Evolutionary conservation across 1,139 yeast species (phyloP).

Genomic region (Arxiozyma telluris): DNA sequence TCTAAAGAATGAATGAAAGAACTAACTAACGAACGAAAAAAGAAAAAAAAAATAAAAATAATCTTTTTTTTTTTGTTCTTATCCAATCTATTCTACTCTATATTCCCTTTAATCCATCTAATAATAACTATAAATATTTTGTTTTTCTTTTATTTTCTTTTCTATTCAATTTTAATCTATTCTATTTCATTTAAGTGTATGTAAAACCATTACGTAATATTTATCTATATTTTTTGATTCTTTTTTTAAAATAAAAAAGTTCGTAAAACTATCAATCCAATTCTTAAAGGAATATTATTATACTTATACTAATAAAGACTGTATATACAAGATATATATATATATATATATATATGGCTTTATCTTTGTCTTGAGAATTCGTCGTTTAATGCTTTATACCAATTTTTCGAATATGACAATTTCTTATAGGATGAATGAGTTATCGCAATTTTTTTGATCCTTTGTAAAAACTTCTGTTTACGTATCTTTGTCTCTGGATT

Average conservation of each 20-base stretch:
- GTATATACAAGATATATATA: background rate
- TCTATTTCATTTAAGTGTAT: too few relatives aligned
- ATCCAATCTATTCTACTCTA: background rate
- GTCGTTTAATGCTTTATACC: conserved; percentile 16
- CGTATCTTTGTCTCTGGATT: conserved; percentile 6
- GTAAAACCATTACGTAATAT: too few relatives aligned
- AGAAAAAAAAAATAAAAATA: too few relatives aligned
- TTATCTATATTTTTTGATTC: background rate
- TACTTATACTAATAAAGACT: background rate
- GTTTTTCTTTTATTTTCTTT: background rate
- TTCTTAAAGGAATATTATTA: background rate
- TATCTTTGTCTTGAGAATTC: conserved; percentile 10
- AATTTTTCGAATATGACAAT: conserved; percentile 18
- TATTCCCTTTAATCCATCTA: background rate
- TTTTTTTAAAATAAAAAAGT: background rate
- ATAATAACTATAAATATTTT: background rate
- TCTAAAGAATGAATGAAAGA: too few relatives aligned
- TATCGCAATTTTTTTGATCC: conserved; percentile 20
- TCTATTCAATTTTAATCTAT: background rate
- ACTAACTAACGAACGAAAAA: too few relatives aligned
- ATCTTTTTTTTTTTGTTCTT: too few relatives aligned
- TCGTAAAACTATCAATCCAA: background rate
- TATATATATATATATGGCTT: too few relatives aligned
- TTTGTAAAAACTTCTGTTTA: conserved; percentile 15
- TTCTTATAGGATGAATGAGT: conserved; percentile 19